Evolutionary conservation across 2,329 filamentous ascomycete genomes (phyloP).

Genomic region (Colletotrichum limetticola): DNA sequence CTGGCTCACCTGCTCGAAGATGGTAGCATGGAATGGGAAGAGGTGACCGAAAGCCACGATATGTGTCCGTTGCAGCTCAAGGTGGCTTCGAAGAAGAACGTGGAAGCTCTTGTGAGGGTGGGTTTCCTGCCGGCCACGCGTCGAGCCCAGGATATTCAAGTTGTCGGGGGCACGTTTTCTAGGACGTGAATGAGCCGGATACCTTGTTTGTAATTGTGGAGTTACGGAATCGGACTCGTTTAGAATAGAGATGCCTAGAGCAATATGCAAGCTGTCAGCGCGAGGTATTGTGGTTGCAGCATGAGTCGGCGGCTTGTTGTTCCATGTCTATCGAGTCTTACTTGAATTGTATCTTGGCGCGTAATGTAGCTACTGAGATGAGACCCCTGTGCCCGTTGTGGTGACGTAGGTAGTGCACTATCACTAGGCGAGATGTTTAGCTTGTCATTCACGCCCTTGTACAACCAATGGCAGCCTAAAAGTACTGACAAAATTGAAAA

Average conservation of each 20-base stretch:
- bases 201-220: not conserved
- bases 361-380: not conserved
- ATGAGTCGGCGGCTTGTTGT: not conserved
- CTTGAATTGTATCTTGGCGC: not conserved
- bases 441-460: not conserved
- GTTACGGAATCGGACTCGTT: not conserved
- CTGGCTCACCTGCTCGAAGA: constrained; percentile 18
- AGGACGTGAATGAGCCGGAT: not conserved
- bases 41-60: too few species aligned
- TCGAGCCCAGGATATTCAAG: not conserved
- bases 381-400: not conserved
- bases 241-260: not conserved
- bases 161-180: not conserved
- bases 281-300: not conserved
- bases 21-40: not conserved
- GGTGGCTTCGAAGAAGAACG: constrained; percentile 12
- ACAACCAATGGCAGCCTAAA: not conserved
- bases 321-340: not conserved
- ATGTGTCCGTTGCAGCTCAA: constrained; percentile 1
- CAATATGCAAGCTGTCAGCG: not conserved
- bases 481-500: not conserved
- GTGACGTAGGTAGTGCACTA: not conserved
- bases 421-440: not conserved
- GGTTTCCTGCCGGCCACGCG: not conserved
- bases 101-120: not conserved